Percentiles rank a stretch among this genome's conserved stretches.
These are phyloP conservation scores for Candida golubevii DNA, from an alignment of 805 yeast genomes.

Conservation along the genomic window DNA sequence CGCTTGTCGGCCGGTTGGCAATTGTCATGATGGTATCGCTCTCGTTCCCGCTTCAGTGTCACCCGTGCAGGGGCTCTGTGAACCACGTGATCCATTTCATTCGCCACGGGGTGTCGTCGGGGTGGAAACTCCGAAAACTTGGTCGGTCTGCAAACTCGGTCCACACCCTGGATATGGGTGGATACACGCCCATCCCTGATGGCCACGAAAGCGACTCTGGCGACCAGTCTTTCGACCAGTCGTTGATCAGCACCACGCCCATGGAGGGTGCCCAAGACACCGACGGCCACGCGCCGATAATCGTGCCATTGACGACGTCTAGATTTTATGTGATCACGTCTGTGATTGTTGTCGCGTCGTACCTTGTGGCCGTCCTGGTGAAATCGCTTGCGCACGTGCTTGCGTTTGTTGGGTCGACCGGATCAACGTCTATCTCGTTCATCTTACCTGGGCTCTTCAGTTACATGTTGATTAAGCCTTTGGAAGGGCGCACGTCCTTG, in stretches of 20 bases:
- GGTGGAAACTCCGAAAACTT: slow-evolving; percentile 18
- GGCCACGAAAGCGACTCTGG: slow-evolving; percentile 13
- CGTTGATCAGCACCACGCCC: slow-evolving; percentile 41
- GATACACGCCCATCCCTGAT: slow-evolving; percentile 23
- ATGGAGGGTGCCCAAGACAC: slow-evolving; percentile 46
- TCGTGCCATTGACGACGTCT: slow-evolving; percentile 28
- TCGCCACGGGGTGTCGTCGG: slow-evolving; percentile 26
- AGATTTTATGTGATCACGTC: slow-evolving; percentile 28
- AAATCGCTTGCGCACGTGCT: slow-evolving; percentile 74
- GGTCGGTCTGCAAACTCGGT: slow-evolving; percentile 7
- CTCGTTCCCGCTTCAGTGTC: slow-evolving; percentile 75
- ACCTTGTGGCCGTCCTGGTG: slow-evolving; percentile 60
- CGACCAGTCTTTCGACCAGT: slow-evolving; percentile 24
- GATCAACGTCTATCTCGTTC: slow-evolving; percentile 87
- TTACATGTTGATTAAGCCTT: slow-evolving; percentile 59
- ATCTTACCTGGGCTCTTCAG: slow-evolving; percentile 88
- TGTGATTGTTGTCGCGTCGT: slow-evolving; percentile 46
- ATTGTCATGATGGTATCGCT: slow-evolving; percentile 70
- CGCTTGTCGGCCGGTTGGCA: slow-evolving; percentile 54
- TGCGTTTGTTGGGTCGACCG: slow-evolving; percentile 89
- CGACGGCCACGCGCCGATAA: slow-evolving; percentile 43
- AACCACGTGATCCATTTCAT: slow-evolving; percentile 60
- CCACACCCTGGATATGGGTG: slow-evolving; percentile 10
- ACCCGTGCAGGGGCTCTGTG: slow-evolving; percentile 71
- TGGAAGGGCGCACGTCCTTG: slow-evolving; percentile 23